phyloP scores from a whole-genome alignment of 257 asterid species.

The Phtheirospermum japonicum region DNA sequence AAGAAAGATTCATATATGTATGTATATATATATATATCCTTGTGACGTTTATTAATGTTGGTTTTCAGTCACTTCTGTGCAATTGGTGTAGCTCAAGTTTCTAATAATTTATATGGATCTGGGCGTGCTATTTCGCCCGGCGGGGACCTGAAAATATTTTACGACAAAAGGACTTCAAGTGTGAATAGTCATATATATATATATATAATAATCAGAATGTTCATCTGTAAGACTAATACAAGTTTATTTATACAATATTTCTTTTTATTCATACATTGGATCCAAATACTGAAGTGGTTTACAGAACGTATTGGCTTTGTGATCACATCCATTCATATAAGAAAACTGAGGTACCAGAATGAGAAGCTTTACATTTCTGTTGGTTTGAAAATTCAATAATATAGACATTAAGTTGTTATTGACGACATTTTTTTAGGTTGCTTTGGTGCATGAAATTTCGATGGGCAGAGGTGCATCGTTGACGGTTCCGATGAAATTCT shows the following conservation, averaged over 20 bases:
- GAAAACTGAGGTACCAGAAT: slow-evolving; percentile 58
- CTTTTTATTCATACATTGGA: slow-evolving; percentile 52
- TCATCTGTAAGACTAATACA: slow-evolving; percentile 13
- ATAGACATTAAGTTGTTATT: slow-evolving; percentile 9
- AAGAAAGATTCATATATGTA: no score
- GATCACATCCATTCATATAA: slow-evolving; percentile 84
- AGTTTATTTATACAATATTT: slow-evolving; percentile 8
- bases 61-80: no score
- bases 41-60: no score
- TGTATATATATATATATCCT: no score
- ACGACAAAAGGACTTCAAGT: slow-evolving; percentile 75
- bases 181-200: no score
- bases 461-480: slow-evolving; percentile 99
- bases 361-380: no score
- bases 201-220: slow-evolving; percentile 5
- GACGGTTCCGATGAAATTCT: slow-evolving; percentile 87
- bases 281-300: slow-evolving; percentile 77
- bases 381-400: background rate
- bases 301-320: slow-evolving; percentile 96
- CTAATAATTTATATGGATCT: slow-evolving; percentile 87
- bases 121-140: slow-evolving; percentile 98
- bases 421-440: slow-evolving; percentile 50
- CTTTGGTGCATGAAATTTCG: slow-evolving; percentile 85
- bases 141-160: slow-evolving; percentile 88
- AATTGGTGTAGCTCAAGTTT: no score